phyloP scores from a whole-genome alignment of 148 eudicot genomes.

The Euryodendron excelsum region DNA sequence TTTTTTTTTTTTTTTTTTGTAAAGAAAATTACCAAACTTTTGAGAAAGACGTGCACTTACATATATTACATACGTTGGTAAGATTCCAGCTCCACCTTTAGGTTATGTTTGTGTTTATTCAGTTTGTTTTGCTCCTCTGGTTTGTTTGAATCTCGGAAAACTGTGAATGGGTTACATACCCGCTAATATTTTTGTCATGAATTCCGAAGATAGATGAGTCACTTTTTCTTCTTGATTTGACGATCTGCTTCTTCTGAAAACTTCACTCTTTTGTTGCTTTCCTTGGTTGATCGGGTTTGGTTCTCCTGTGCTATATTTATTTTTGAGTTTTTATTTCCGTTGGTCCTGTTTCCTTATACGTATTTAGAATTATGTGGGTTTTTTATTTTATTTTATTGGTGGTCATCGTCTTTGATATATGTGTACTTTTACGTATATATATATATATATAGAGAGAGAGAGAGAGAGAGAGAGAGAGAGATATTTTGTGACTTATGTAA shows the following conservation, averaged over 20 bases:
- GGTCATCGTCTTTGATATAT: background rate
- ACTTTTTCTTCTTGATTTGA: background rate
- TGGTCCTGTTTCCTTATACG: background rate
- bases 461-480: background rate
- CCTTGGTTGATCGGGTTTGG: constrained; percentile 12
- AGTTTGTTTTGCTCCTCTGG: background rate
- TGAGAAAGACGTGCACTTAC: no score
- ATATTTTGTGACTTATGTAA: background rate
- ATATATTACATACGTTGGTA: no score
- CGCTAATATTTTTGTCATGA: background rate
- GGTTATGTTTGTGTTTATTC: background rate
- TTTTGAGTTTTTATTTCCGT: background rate
- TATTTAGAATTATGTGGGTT: background rate
- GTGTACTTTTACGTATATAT: background rate
- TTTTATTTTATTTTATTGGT: background rate
- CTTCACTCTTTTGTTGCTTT: background rate
- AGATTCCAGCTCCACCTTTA: no score
- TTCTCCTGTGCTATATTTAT: background rate
- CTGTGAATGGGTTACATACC: background rate
- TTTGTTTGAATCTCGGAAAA: background rate
- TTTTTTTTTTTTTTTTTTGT: no score
- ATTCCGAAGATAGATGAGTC: background rate
- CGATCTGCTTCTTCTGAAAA: background rate
- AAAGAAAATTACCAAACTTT: no score
- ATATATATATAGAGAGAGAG: no score